A percentile compares a stretch with the other conserved stretches of the same genome.
Evolutionary conservation across 1,139 yeast species (phyloP).

Genomic region (Nakaseomyces sp.): DNA sequence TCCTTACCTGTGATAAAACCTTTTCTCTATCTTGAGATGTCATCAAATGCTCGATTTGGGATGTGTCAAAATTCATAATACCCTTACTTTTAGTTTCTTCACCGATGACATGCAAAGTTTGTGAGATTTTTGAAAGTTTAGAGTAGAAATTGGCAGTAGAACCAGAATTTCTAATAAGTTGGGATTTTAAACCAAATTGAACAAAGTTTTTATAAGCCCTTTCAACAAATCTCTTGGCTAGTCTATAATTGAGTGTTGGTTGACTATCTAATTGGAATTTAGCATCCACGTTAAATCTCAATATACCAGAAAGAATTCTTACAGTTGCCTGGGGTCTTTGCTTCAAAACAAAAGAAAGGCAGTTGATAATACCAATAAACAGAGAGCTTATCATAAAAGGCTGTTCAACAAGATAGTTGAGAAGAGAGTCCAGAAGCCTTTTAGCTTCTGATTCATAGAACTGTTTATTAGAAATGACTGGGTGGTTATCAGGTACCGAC

Average conservation of each 20-base stretch:
- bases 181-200: slow-evolving; percentile 35
- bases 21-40: slow-evolving; percentile 21
- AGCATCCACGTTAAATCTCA: slow-evolving; percentile 35
- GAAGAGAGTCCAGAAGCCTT: slow-evolving; percentile 55
- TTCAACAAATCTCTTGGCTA: slow-evolving; percentile 41
- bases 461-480: slow-evolving; percentile 47
- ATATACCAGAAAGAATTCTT: slow-evolving; percentile 37
- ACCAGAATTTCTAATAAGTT: slow-evolving; percentile 28
- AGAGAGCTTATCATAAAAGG: slow-evolving; percentile 46
- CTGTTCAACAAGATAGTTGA: slow-evolving; percentile 48
- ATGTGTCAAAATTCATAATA: slow-evolving; percentile 24
- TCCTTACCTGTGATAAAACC: slow-evolving; percentile 10
- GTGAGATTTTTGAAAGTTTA: slow-evolving; percentile 29
- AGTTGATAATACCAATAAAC: slow-evolving; percentile 47
- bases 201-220: slow-evolving; percentile 40
- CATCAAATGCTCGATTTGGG: slow-evolving; percentile 21
- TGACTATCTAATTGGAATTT: slow-evolving; percentile 35
- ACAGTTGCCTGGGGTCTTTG: slow-evolving; percentile 46
- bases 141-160: slow-evolving; percentile 20
- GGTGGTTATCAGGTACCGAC: slow-evolving; percentile 55
- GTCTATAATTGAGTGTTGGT: slow-evolving; percentile 33
- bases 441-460: slow-evolving; percentile 64
- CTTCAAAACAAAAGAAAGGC: slow-evolving; percentile 45
- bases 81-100: slow-evolving; percentile 31
- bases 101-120: slow-evolving; percentile 28